Evolutionary conservation across 1,139 yeast genomes (phyloP).

Genomic region (Suhomyces atakaporum): DNA sequence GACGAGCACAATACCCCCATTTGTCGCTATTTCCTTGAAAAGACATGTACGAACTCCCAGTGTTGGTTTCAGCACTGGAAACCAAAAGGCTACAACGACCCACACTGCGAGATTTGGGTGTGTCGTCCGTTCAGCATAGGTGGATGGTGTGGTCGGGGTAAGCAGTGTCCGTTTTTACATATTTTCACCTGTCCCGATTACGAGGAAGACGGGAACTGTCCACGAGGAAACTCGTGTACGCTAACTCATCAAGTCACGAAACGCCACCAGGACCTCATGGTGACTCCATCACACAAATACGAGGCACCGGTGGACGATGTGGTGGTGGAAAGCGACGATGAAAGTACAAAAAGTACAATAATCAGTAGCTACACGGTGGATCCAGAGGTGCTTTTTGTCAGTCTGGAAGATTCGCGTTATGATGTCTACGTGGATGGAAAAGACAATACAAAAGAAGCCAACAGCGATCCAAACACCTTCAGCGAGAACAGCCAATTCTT

Average conservation of each 20-base stretch:
- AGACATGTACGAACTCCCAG: slow-evolving; percentile 53
- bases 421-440: slow-evolving; percentile 30
- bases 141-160: slow-evolving; percentile 70
- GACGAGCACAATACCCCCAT: slow-evolving; percentile 66
- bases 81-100: slow-evolving; percentile 39
- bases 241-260: slow-evolving; percentile 47
- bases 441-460: background rate
- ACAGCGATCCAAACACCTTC: slow-evolving; percentile 8
- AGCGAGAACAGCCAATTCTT: slow-evolving; percentile 16
- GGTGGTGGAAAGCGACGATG: slow-evolving; percentile 28
- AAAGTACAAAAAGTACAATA: slow-evolving; percentile 16
- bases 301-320: slow-evolving; percentile 28
- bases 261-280: slow-evolving; percentile 31
- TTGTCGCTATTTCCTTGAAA: slow-evolving; percentile 55
- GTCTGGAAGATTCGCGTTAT: slow-evolving; percentile 26
- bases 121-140: slow-evolving; percentile 70
- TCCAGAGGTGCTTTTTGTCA: slow-evolving; percentile 27
- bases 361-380: slow-evolving; percentile 41
- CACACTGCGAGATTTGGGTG: slow-evolving; percentile 44
- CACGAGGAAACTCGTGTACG: slow-evolving; percentile 49
- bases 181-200: slow-evolving; percentile 70
- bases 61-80: slow-evolving; percentile 56
- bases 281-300: slow-evolving; percentile 22
- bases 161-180: slow-evolving; percentile 58
- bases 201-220: slow-evolving; percentile 60